A percentile compares a stretch with the other conserved stretches of the same genome.
Conservation (phyloP, 257 asterid species). For the Capsicum baccatum region DNA sequence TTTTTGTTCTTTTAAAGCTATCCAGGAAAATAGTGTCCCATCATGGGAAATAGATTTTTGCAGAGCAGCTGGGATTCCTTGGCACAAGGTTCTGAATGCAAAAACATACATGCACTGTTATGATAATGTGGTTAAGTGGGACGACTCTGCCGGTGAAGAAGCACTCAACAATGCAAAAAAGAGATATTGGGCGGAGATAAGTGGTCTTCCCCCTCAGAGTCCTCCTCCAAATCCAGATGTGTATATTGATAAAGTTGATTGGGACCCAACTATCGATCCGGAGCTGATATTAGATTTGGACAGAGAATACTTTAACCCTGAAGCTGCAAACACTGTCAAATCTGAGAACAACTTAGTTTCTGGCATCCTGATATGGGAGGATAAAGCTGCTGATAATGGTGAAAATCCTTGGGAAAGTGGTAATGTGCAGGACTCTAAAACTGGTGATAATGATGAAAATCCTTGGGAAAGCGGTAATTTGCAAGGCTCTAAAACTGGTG, state of each 20-base stretch:
- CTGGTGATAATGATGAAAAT: slow-evolving; percentile 34
- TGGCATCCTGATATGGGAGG: slow-evolving; percentile 35
- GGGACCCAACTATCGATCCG: slow-evolving; percentile 73
- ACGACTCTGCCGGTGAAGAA: slow-evolving; percentile 78
- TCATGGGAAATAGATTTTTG: slow-evolving; percentile 91
- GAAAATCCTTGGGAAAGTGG: slow-evolving; percentile 69
- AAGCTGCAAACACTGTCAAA: slow-evolving; percentile 38
- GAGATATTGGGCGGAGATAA: slow-evolving; percentile 68
- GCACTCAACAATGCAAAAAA: slow-evolving; percentile 71
- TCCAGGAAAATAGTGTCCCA: slow-evolving; percentile 47
- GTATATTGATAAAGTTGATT: slow-evolving; percentile 72
- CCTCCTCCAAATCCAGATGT: slow-evolving; percentile 69
- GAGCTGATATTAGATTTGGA: slow-evolving; percentile 74
- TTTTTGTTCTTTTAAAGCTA: slow-evolving; percentile 37
- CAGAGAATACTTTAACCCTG: slow-evolving; percentile 59
- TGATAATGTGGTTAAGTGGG: slow-evolving; percentile 77
- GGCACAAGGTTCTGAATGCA: slow-evolving; percentile 73
- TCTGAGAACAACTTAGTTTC: slow-evolving; percentile 37
- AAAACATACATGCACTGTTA: slow-evolving; percentile 67
- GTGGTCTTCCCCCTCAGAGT: slow-evolving; percentile 56
- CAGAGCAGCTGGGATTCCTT: slow-evolving; percentile 62
- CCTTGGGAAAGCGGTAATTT: slow-evolving; percentile 62
- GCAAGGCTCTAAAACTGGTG: slow-evolving; percentile 31
- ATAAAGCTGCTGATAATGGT: slow-evolving; percentile 37
- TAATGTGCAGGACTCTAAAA: slow-evolving; percentile 33